A percentile compares a stretch with the other conserved stretches of the same genome.
Conservation (phyloP, 2,329 filamentous ascomycete species). For the Chrysosporium keratinophilum region DNA sequence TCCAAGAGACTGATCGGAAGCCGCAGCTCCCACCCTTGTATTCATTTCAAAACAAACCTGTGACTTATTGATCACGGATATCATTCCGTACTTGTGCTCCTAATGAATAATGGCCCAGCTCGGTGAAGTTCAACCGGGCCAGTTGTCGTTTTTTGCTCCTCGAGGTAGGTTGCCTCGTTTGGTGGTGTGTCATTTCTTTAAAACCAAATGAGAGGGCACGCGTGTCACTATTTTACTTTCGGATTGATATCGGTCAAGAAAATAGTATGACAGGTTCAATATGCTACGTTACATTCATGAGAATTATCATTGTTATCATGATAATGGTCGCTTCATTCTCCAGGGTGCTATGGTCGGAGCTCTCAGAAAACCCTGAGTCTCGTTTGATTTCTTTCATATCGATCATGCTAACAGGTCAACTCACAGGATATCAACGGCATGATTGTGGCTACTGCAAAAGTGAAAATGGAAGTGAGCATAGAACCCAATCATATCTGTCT, state of each 20-base stretch:
- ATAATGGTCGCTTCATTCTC: neutral
- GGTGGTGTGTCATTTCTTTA: neutral
- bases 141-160: conserved; percentile 8
- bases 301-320: neutral
- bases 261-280: neutral
- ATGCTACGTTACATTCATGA: too few species aligned
- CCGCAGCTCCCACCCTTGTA: too few species aligned
- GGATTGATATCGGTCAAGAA: neutral
- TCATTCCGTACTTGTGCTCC: neutral
- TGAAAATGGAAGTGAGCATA: conserved; percentile 37
- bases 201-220: too few species aligned
- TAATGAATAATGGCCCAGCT: neutral
- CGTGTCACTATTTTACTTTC: neutral
- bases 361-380: neutral
- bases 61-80: neutral
- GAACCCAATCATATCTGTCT: conserved; percentile 8
- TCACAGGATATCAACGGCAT: conserved; percentile 9
- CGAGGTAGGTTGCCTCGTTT: conserved; percentile 6
- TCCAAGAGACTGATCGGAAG: too few species aligned
- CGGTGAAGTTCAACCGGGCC: conserved; percentile 5
- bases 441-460: conserved; percentile 41
- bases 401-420: neutral
- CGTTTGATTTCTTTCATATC: neutral
- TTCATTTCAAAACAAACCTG: neutral
- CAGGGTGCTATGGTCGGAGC: neutral